These are phyloP conservation scores for Capsella bursapastoris DNA, from an alignment of 345 rosid genomes.

Conservation along the genomic window DNA sequence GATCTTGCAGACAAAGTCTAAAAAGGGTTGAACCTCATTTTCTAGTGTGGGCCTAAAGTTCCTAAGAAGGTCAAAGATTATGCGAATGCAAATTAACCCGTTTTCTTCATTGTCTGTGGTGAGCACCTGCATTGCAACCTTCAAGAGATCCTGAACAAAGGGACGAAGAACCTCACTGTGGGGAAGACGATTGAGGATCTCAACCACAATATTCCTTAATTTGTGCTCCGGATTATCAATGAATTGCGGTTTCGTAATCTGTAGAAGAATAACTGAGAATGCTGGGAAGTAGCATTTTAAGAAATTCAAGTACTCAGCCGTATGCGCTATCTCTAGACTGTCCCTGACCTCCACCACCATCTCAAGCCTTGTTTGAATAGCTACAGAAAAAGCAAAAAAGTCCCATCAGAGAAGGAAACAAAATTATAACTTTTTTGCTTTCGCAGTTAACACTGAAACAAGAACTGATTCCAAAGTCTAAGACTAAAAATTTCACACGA, in stretches of 20 bases:
- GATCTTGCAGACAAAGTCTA: constrained; percentile 96
- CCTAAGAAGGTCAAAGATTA: constrained; percentile 93
- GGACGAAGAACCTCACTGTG: constrained; percentile 99
- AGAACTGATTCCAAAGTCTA: neutral
- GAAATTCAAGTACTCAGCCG: constrained; percentile 94
- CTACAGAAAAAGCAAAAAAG: constrained; percentile 51
- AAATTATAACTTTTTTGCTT: neutral
- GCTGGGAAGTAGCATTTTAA: constrained; percentile 94
- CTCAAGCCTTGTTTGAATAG: constrained; percentile 74
- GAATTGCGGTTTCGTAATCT: constrained; percentile 83
- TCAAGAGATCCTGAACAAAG: constrained; percentile 94
- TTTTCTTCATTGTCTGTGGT: constrained; percentile 96
- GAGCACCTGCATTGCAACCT: constrained; percentile 97
- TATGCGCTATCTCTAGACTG: constrained; percentile 97
- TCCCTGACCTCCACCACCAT: constrained; percentile 97
- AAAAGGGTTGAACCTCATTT: constrained; percentile 92
- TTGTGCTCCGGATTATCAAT: constrained; percentile 90
- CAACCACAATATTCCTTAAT: constrained; percentile 84
- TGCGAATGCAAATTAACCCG: constrained; percentile 91
- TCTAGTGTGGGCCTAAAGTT: constrained; percentile 93
- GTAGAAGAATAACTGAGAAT: constrained; percentile 73
- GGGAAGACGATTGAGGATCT: constrained; percentile 93
- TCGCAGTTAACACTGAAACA: neutral
- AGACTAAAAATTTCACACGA: constrained; percentile 8
- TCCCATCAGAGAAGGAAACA: neutral